Evolutionary conservation across 768 basidiomycete species (phyloP), one percentile per base, ranked within the genome.

Genomic region (Paxillus ammoniavirescens): DNA sequence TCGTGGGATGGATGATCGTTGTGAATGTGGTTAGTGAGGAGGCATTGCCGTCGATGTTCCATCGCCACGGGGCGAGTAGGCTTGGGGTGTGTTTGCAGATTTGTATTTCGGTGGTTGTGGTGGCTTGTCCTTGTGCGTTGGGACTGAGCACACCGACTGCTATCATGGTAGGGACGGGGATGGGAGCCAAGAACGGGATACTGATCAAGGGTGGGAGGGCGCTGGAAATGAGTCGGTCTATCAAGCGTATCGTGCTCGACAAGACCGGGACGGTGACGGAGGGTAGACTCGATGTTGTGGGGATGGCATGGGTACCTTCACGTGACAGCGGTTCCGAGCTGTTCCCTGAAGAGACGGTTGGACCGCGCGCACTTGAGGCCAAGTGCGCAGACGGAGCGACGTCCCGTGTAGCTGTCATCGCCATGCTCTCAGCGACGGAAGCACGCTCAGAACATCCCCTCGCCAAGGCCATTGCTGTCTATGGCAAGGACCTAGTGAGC

Each of bases 111-210:
- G 97, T 98, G 57, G 82, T 99, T 54, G 97, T 99, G 46, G 94
- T 99, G 48, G 96, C 97, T 18, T 99, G 97, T 70, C 97, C 97
- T 0, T 99, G 97, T 67, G 96, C 97, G 0, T 81, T 99, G 33
- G 97, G 96, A 5, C 79, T 98, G 54, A 92, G 91, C 51, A 98
- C 96, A 0, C 97, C 97, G 1, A 98, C 97, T 0, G 97, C 96
- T 2, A 93, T 98, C 72, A 98, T 98, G 97, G 97, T 98, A 31
- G 97, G 97, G 15, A 98, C 96, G 0, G 97, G 97, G 1, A 85
- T 98, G 52, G 97, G 97, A 2, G 97, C 97, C 8, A 82, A 89
- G 75, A 96, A 98, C 63, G 96, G 97, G 0, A 98, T 99, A 54
- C 74, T 99, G 43, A 98, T 99, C 82, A 99, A 99, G 68, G 95